Evolutionary conservation across 805 yeast genomes (phyloP).

Genomic region (Lipomyces yamadae): DNA sequence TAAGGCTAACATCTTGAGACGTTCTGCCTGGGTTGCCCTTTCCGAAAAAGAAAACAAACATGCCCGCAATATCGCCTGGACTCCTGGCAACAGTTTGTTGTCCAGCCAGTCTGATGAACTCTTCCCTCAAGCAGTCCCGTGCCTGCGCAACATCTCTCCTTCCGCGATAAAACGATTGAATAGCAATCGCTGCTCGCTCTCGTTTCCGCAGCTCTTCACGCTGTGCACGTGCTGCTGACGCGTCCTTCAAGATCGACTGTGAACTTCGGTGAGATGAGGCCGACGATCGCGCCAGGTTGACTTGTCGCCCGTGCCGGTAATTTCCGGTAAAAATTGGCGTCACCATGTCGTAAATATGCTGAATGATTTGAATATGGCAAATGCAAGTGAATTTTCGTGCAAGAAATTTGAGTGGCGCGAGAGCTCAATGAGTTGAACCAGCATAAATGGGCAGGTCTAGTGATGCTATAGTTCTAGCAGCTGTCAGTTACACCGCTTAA

Average conservation of each 20-base stretch:
- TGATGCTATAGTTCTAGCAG: background rate
- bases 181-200: constrained; percentile 53
- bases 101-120: constrained; percentile 13
- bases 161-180: constrained; percentile 52
- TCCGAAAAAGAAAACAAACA: constrained; percentile 30
- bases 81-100: background rate
- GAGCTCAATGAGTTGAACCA: background rate
- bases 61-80: constrained; percentile 14
- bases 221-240: constrained; percentile 66
- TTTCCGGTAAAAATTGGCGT: constrained; percentile 67
- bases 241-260: constrained; percentile 59
- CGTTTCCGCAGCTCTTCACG: constrained; percentile 62
- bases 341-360: constrained; percentile 7
- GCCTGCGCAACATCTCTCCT: constrained; percentile 20
- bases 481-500: background rate
- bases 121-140: constrained; percentile 21
- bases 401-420: background rate
- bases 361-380: background rate
- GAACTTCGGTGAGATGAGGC: constrained; percentile 43
- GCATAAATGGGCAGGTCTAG: background rate
- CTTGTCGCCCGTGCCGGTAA: constrained; percentile 58
- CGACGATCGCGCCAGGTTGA: constrained; percentile 64
- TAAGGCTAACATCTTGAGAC: constrained; percentile 11
- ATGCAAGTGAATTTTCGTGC: background rate
- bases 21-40: constrained; percentile 12